A percentile compares a stretch with the other conserved stretches of the same genome.
phyloP scores from a whole-genome alignment of 805 yeast genomes.

The Lipomyces anomalus region DNA sequence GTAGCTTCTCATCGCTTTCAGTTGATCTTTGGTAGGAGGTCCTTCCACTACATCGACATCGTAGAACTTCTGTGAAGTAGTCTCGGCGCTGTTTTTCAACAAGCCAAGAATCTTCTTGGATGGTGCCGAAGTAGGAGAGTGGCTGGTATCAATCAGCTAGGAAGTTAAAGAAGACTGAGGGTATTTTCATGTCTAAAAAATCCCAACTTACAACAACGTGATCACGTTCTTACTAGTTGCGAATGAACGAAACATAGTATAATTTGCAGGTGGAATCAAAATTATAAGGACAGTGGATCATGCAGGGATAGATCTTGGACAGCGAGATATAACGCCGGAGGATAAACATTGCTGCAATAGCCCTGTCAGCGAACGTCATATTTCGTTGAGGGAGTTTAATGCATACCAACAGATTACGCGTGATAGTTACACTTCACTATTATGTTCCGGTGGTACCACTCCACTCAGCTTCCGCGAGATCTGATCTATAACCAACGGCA shows the following conservation, averaged over 20 bases:
- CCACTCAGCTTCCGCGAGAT: too few species aligned
- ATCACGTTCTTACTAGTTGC: conserved; percentile 16
- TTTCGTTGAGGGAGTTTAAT: background rate
- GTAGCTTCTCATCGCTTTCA: conserved; percentile 22
- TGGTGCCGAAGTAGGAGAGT: conserved; percentile 21
- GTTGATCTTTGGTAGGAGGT: conserved; percentile 28
- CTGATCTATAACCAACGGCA: too few species aligned
- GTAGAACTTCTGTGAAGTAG: conserved; percentile 25
- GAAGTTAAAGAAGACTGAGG: background rate
- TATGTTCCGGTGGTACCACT: too few species aligned
- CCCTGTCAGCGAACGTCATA: background rate
- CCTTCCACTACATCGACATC: conserved; percentile 35
- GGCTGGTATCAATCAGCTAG: conserved; percentile 9
- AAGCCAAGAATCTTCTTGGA: conserved; percentile 14
- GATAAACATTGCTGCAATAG: too few species aligned
- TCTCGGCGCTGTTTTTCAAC: conserved; percentile 3
- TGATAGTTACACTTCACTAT: too few species aligned
- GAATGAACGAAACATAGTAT: conserved; percentile 18
- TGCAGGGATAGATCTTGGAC: background rate
- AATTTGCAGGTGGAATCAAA: background rate
- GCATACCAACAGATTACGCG: background rate
- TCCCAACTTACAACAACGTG: conserved; percentile 15
- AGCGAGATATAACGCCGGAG: background rate
- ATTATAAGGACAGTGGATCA: background rate
- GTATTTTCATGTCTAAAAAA: too few species aligned